Percentiles rank a stretch among this genome's conserved stretches.
Conservation (phyloP, 192 early-diverging fungal species). For the Rhizophagus prolifer region DNA sequence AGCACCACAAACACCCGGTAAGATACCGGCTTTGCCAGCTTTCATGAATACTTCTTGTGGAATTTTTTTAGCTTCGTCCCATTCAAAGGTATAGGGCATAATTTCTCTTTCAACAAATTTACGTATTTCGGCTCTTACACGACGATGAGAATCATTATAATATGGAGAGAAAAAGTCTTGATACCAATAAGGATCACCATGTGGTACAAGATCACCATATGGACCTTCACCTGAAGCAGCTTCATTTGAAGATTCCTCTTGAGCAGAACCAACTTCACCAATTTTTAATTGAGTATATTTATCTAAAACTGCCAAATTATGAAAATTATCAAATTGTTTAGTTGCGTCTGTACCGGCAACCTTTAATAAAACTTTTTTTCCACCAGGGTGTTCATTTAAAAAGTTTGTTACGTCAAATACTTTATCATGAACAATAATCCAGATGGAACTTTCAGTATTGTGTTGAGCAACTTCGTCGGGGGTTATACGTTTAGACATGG, state of each 20-base stretch:
- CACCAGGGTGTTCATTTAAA: slow-evolving; percentile 59
- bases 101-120: slow-evolving; percentile 79
- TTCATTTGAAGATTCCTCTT: slow-evolving; percentile 31
- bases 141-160: slow-evolving; percentile 75
- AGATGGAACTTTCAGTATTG: slow-evolving; percentile 66
- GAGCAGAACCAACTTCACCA: slow-evolving; percentile 59
- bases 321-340: slow-evolving; percentile 86
- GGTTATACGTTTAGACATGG: slow-evolving; percentile 37
- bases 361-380: slow-evolving; percentile 73
- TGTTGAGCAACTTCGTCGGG: slow-evolving; percentile 72
- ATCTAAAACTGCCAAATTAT: slow-evolving; percentile 63
- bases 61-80: slow-evolving; percentile 81
- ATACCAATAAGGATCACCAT: slow-evolving; percentile 81
- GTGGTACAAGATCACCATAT: slow-evolving; percentile 75
- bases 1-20: slow-evolving; percentile 58
- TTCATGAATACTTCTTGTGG: slow-evolving; percentile 73
- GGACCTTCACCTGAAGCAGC: slow-evolving; percentile 51
- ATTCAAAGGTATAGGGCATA: slow-evolving; percentile 72
- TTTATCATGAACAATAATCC: slow-evolving; percentile 63
- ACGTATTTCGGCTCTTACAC: slow-evolving; percentile 59
- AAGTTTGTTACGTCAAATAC: slow-evolving; percentile 63
- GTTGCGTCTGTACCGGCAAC: slow-evolving; percentile 78
- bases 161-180: slow-evolving; percentile 66
- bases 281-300: slow-evolving; percentile 65
- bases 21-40: slow-evolving; percentile 70